Evolutionary conservation across 2,329 filamentous ascomycete species (phyloP).

Genomic region (Cadophora sp.): DNA sequence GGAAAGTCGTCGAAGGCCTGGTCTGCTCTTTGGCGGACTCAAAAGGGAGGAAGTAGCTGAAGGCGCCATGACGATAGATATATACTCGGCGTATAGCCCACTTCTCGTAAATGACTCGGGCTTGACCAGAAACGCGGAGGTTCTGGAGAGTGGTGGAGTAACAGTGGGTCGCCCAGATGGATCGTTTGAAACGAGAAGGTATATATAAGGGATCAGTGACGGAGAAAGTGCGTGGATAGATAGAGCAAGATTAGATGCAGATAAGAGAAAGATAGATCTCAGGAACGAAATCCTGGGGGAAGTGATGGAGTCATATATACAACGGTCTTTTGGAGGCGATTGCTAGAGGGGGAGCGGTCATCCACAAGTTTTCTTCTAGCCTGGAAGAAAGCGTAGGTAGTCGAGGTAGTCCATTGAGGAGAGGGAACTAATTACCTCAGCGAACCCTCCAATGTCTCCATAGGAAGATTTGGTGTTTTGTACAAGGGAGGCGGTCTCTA

Average conservation of each 20-base stretch:
- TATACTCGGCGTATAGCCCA: constrained; percentile 11
- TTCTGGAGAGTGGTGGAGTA: constrained; percentile 16
- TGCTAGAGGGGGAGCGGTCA: constrained; percentile 3
- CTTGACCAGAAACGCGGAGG: constrained; percentile 7
- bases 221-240: background rate
- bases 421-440: constrained; percentile 15
- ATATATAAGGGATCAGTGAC: constrained; percentile 13
- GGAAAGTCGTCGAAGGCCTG: constrained; percentile 44
- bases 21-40: constrained; percentile 33
- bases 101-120: constrained; percentile 8
- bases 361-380: constrained; percentile 9
- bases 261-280: background rate
- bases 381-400: background rate
- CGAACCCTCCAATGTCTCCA: background rate
- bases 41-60: constrained; percentile 26
- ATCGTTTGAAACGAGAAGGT: constrained; percentile 26
- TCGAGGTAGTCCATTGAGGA: background rate
- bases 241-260: background rate
- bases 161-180: constrained; percentile 16
- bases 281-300: constrained; percentile 6
- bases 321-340: constrained; percentile 1
- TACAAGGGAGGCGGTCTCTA: background rate
- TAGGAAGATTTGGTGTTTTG: background rate
- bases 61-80: constrained; percentile 32
- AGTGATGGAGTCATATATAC: constrained; percentile 7